Conservation (phyloP, 2,329 filamentous ascomycete genomes). For the Cyanodermella asteris region DNA sequence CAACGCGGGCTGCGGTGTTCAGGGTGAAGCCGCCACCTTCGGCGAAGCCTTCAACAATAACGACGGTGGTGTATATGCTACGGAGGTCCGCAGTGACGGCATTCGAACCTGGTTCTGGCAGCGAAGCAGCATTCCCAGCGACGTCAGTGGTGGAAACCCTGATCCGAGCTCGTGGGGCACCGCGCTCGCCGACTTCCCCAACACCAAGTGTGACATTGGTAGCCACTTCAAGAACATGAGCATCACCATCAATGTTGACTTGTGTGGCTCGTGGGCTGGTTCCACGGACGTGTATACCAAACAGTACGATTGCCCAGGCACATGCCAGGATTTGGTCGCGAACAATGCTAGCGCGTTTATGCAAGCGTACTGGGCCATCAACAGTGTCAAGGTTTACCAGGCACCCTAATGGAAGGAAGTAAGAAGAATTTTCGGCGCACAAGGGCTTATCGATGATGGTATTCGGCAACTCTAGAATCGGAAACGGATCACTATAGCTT, state of each 20-base stretch:
- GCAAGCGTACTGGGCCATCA: constrained; percentile 45
- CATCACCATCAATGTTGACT: constrained; percentile 43
- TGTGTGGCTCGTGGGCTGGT: constrained; percentile 36
- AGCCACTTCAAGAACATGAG: constrained; percentile 42
- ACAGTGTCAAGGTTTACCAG: constrained; percentile 35
- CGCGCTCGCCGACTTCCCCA: constrained; percentile 47
- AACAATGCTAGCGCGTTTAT: constrained; percentile 33
- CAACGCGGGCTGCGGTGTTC: constrained; percentile 38
- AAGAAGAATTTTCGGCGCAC: too few relatives aligned
- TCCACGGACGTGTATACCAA: constrained; percentile 13
- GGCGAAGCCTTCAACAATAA: constrained; percentile 49
- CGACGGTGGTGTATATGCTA: constrained; percentile 49
- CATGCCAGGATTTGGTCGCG: constrained; percentile 35
- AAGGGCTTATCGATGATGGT: too few relatives aligned
- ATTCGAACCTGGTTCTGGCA: constrained; percentile 74
- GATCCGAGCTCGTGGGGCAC: constrained; percentile 46
- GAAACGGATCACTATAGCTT: too few relatives aligned
- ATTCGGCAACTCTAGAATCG: too few relatives aligned
- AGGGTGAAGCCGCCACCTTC: constrained; percentile 33
- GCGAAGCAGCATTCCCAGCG: constrained; percentile 39
- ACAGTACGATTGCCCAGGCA: constrained; percentile 24
- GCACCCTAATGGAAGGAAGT: too few relatives aligned
- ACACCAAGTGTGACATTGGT: constrained; percentile 36
- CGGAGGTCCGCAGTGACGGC: constrained; percentile 49
- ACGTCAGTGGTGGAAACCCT: constrained; percentile 38